Conservation (phyloP, 768 basidiomycete species). For the Boletus rubroflammeus region DNA sequence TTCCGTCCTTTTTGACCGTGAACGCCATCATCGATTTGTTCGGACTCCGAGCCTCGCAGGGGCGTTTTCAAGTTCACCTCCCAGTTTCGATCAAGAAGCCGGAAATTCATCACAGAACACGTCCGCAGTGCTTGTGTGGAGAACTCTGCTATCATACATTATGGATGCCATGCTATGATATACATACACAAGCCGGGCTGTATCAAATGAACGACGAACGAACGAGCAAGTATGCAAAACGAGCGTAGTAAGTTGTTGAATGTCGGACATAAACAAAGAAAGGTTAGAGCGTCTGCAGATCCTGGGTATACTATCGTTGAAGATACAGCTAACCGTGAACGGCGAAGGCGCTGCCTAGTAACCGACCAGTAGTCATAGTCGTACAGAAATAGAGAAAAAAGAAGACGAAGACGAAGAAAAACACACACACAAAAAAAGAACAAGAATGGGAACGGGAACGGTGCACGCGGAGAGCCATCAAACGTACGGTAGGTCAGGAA, state of each 20-base stretch:
- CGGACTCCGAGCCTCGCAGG: not conserved
- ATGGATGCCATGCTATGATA: not conserved
- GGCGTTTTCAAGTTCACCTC: not conserved
- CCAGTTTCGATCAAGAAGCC: not conserved
- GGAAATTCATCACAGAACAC: not conserved
- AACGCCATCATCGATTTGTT: not conserved
- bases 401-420: not conserved
- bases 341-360: conserved; percentile 15
- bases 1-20: conserved; percentile 4
- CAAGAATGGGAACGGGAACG: not conserved
- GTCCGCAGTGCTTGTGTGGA: not conserved
- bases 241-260: conserved; percentile 19
- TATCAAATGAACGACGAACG: conserved; percentile 21
- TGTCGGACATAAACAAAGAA: conserved; percentile 10
- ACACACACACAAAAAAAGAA: too few species aligned
- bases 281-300: conserved; percentile 6
- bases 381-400: conserved; percentile 9
- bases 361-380: conserved; percentile 9
- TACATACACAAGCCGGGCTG: not conserved
- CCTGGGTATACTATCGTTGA: conserved; percentile 19
- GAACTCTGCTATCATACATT: not conserved
- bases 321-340: conserved; percentile 14
- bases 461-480: not conserved
- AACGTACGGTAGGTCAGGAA: conserved; percentile 24
- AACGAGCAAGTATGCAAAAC: conserved; percentile 13